phyloP scores from a whole-genome alignment of 1,139 yeast genomes.

The Yamadazyma songkhlaensis region DNA sequence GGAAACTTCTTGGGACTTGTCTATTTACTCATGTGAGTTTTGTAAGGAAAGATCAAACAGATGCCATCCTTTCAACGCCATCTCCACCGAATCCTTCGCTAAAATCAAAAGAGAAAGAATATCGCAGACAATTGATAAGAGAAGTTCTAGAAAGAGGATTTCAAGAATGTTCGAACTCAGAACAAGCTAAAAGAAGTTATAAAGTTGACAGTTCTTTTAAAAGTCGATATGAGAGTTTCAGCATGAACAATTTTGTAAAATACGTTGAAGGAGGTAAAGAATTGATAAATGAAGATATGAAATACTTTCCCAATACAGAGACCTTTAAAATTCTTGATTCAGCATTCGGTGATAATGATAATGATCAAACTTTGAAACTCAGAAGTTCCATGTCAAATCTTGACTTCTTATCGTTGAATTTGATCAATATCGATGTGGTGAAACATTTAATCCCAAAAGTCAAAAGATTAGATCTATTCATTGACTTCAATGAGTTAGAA shows the following conservation, averaged over 20 bases:
- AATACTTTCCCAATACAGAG: conserved; percentile 18
- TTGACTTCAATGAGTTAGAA: conserved; percentile 21
- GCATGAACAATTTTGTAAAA: conserved; percentile 20
- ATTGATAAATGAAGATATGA: conserved; percentile 15
- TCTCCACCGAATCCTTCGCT: conserved; percentile 20
- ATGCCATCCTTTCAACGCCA: conserved; percentile 25
- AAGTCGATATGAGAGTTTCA: conserved; percentile 20
- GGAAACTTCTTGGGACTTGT: conserved; percentile 20
- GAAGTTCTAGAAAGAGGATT: conserved; percentile 20
- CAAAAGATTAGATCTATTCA: conserved; percentile 23
- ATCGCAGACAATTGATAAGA: conserved; percentile 20
- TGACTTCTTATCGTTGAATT: conserved; percentile 18
- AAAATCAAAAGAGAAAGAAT: conserved; percentile 22
- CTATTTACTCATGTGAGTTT: conserved; percentile 24
- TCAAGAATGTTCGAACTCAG: conserved; percentile 19
- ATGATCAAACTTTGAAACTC: not conserved
- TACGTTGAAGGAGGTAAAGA: conserved; percentile 27
- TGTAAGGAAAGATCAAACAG: conserved; percentile 27
- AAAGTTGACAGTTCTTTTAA: conserved; percentile 12
- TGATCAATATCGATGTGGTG: conserved; percentile 14
- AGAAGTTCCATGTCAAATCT: too few relatives aligned
- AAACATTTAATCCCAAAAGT: conserved; percentile 11
- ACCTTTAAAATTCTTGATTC: conserved; percentile 22
- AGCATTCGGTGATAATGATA: not conserved
- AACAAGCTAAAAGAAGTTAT: conserved; percentile 21